Base-by-base conservation (phyloP, 306 rosid species). In the Hippophae rhamnoides region DNA sequence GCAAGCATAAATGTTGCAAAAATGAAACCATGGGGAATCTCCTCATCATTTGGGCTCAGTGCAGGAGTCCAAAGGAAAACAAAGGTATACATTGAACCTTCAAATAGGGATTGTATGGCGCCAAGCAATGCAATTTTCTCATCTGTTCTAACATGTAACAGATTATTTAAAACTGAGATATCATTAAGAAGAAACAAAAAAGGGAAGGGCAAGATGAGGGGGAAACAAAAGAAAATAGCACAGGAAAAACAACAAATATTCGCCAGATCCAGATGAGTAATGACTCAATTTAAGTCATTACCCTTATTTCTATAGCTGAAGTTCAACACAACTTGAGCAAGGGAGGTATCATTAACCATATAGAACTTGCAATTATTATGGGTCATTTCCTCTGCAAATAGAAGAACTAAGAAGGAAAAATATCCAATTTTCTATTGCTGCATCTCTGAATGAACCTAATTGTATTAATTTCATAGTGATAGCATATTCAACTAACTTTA, bases 1-100 rank as follows among this genome's bases (percentile, higher is more conserved):
- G 99, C 83, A 67, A 92, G 69, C 99, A 92, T 88, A 71, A 92
- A 88, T 62, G 99, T 92, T 14, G 99, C 99, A 77, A 92, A 92
- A 75, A 92, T 92, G 75, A 92, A 92, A 74, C 99, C 99, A 58
- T 92, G 99, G 50, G 99, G 99, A 72, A 92, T 88, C 12, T 87
- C 96, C 84, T 92, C 99, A 46, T 92, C 85, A 53, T 88, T 88
- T 75, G 96, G 99, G 78, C 99, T 92, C 75, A 92, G 67, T 53
- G 99, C 99, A 53, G 99, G 99, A 67, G 99, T 92, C 99, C 99
- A 92, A 6, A 92, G 95, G 77, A 92, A 92, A 72, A 92, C 83
- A 71, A 88, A 89, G 58, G 96, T 92, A 61, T 92, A 92, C 99
- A 92, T 92, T 14, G 99, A 92, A 64, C 99, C 99, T 84, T 92